Evolutionary conservation across 257 asterid species (phyloP).

Genomic region (Jacaranda copaia): DNA sequence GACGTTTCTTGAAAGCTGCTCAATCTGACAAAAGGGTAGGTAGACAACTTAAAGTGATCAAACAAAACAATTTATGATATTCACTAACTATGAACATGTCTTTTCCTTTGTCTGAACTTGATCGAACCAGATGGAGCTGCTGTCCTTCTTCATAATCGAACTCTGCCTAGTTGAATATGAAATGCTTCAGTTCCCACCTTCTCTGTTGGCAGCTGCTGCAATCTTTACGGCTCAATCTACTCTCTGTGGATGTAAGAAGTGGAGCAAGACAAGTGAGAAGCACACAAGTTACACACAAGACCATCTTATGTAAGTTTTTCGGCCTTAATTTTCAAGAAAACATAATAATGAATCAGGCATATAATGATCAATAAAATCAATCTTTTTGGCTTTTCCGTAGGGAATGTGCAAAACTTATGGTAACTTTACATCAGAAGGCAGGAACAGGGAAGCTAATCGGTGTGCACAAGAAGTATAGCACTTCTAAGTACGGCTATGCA

Average conservation of each 20-base stretch:
- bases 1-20: constrained; percentile 86
- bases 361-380: background rate
- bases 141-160: constrained; percentile 77
- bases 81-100: background rate
- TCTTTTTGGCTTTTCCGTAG: constrained; percentile 36
- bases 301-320: constrained; percentile 71
- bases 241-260: constrained; percentile 55
- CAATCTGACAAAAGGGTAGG: constrained; percentile 73
- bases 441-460: constrained; percentile 76
- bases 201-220: constrained; percentile 91
- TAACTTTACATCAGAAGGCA: constrained; percentile 70
- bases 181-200: constrained; percentile 84
- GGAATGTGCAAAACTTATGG: constrained; percentile 78
- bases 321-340: background rate
- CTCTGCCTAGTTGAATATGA: constrained; percentile 84
- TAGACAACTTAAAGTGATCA: background rate
- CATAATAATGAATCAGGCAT: background rate
- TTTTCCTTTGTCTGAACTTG: constrained; percentile 13
- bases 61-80: background rate
- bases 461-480: constrained; percentile 78
- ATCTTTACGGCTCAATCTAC: constrained; percentile 80
- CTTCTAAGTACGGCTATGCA: constrained; percentile 72
- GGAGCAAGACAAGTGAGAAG: constrained; percentile 75
- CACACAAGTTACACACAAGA: constrained; percentile 62
- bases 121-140: constrained; percentile 66